phyloP scores from a whole-genome alignment of 225 moss, liverwort and hornwort genomes.

The Marchantia paleacea region DNA sequence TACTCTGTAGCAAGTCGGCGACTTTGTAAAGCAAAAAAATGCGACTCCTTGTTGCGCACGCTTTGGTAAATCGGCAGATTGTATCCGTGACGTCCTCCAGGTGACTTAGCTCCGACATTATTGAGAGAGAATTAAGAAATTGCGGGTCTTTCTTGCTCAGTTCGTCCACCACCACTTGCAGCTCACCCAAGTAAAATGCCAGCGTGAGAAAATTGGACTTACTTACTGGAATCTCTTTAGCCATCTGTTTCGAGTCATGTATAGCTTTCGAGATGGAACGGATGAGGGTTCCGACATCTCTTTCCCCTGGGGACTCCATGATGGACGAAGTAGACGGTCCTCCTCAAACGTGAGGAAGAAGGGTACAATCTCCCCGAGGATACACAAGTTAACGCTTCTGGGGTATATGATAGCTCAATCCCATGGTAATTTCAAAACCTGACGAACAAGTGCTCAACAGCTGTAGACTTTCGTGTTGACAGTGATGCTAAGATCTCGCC shows the following conservation, averaged over 20 bases:
- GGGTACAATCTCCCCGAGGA: neutral
- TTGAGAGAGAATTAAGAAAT: slow-evolving; percentile 32
- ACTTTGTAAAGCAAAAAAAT: slow-evolving; percentile 46
- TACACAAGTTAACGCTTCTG: neutral
- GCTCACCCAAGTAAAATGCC: slow-evolving; percentile 28
- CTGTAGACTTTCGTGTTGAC: no score
- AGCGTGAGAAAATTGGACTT: neutral
- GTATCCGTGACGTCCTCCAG: slow-evolving; percentile 29
- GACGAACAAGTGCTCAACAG: neutral
- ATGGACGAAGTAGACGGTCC: neutral
- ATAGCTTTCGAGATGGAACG: slow-evolving; percentile 39
- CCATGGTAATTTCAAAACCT: neutral
- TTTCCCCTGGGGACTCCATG: slow-evolving; percentile 4
- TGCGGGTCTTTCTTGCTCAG: slow-evolving; percentile 38
- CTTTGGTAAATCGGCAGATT: slow-evolving; percentile 30
- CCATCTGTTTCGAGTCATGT: slow-evolving; percentile 47
- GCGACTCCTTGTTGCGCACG: slow-evolving; percentile 44
- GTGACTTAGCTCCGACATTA: slow-evolving; percentile 32
- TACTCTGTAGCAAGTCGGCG: slow-evolving; percentile 25
- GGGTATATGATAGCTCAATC: neutral
- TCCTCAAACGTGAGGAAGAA: neutral
- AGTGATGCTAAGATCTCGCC: no score
- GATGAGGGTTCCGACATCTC: slow-evolving; percentile 23
- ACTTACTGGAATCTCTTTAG: slow-evolving; percentile 37
- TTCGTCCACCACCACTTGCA: slow-evolving; percentile 45